Base-by-base conservation (phyloP, 306 rosid genomes). In the Calophaca sinica region DNA sequence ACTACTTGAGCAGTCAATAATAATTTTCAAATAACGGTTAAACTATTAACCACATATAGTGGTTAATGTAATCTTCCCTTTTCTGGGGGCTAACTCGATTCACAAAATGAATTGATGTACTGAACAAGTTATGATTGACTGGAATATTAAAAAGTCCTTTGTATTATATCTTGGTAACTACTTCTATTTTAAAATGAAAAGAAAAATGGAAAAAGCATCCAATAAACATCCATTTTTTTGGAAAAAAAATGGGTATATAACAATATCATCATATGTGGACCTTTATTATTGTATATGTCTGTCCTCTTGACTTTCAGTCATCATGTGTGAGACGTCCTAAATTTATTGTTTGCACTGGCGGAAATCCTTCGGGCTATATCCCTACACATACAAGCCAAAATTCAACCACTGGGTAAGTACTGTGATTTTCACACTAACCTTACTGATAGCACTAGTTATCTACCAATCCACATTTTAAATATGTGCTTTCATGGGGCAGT, bases 291-390 rank as follows among this genome's bases (percentile, higher is more conserved):
- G 41, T 54, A 12, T 20, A 72, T 72, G 35, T 63, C 70, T 60
- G 11, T 65, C 31, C 50, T 70, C 49, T 51, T 67, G 67, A 44
- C 67, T 82, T 80, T 62, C 86, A 94, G 99, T 86, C 96, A 86
- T 73, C 90, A 44, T 92, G 96, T 69, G 96, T 92, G 81, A 85
- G 99, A 81, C 88, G 99, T 49, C 97, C 96, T 31, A 94, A 92
- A 85, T 94, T 94, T 76, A 94, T 94, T 80, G 67, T 94, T 85
- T 92, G 97, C 87, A 88, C 97, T 29, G 99, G 99, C 1, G 99
- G 96, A 78, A 92, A 85, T 84, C 81, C 93, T 65, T 84, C 85
- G 0, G 87, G 88, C 59, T 87, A 85, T 76, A 86, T 90, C 79
- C 99, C 99, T 20, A 90, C 97, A 55, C 83, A 91, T 79, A 52